Evolutionary conservation across 495 filamentous ascomycete species (phyloP).

Genomic region (Talaromyces borbonicus): DNA sequence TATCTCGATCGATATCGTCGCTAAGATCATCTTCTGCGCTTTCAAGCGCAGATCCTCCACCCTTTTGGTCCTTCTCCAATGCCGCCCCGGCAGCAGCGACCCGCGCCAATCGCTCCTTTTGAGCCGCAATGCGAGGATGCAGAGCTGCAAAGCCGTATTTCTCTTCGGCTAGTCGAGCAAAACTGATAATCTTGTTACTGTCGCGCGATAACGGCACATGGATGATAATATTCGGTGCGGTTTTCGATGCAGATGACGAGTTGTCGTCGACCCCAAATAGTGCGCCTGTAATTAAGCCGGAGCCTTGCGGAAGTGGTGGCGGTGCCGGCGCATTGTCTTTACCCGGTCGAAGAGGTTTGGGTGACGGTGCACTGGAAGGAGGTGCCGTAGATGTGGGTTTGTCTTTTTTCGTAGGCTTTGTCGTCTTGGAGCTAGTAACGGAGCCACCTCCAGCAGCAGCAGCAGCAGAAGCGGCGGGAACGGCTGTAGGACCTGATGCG

Average conservation of each 20-base stretch:
- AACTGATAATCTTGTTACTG: slow-evolving; percentile 86
- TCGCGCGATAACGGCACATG: slow-evolving; percentile 71
- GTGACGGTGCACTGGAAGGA: slow-evolving; percentile 49
- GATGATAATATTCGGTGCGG: slow-evolving; percentile 72
- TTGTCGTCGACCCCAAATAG: slow-evolving; percentile 46
- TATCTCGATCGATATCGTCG: slow-evolving; percentile 34
- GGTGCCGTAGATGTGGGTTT: slow-evolving; percentile 36
- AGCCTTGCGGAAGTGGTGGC: slow-evolving; percentile 51
- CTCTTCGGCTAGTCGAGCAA: slow-evolving; percentile 85
- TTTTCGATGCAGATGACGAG: slow-evolving; percentile 35
- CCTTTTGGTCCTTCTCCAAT: slow-evolving; percentile 56
- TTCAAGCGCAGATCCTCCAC: slow-evolving; percentile 56
- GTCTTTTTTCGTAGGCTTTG: slow-evolving; percentile 24
- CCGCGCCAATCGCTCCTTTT: slow-evolving; percentile 66
- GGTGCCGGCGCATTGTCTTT: slow-evolving; percentile 37
- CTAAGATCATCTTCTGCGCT: slow-evolving; percentile 48
- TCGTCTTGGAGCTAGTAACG: too few relatives aligned
- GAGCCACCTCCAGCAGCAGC: too few relatives aligned
- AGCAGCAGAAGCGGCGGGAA: neutral
- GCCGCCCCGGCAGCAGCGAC: slow-evolving; percentile 78
- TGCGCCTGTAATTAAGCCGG: slow-evolving; percentile 55
- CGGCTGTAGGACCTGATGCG: neutral
- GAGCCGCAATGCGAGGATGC: slow-evolving; percentile 81
- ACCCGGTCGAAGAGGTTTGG: slow-evolving; percentile 42
- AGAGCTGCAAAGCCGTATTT: slow-evolving; percentile 89